Evolutionary conservation across 83 land plant species (phyloP), one percentile per base, ranked within the genome.

Genomic region (Larix sibirica): DNA sequence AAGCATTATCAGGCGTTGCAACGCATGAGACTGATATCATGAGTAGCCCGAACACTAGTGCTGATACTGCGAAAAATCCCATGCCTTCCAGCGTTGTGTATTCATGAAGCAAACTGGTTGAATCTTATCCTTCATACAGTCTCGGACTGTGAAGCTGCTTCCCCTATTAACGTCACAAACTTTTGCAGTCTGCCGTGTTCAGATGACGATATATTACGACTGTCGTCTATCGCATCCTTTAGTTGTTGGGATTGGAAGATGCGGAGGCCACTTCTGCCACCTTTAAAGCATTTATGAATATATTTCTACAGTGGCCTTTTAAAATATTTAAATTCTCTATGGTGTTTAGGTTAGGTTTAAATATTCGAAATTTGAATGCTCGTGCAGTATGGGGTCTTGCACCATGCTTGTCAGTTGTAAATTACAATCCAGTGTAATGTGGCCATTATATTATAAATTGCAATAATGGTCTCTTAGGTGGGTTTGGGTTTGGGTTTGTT

Each of bases 301-400:
- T 12, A 26, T 68, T 66, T 14, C 70, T 26, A 13, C 38, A 9
- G n/a, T 20, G 4, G 38, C 20, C 4, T 68, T 68, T 8, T 0
- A 47, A 7, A 47, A 47, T 47, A 47, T 47, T 47, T 9, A 47
- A 47, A 47, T 47, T 47, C 44, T 42, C 50, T 47, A 6, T 47
- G 9, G 9, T 8, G 50, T 7, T 47, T 47, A 8, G 20, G n/a
- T n/a, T 13, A 73, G 26, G 24, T 73, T 73, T 42, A 20, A 42
- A 73, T 38, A 73, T 42, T 40, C 23, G 3, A 73, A 69, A 69
- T 18, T 73, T n/a, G 50, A 38, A 42, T 73, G 77, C 44, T 73
- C 77, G 56, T 73, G 77, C 77, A 73, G 77, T 73, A 14, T 38
- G 18, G 50, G 47, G 71, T 18, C 20, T 44, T 44, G 75, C 75